Base-by-base conservation (phyloP, 2,329 filamentous ascomycete genomes). In the Ustulina deusta region DNA sequence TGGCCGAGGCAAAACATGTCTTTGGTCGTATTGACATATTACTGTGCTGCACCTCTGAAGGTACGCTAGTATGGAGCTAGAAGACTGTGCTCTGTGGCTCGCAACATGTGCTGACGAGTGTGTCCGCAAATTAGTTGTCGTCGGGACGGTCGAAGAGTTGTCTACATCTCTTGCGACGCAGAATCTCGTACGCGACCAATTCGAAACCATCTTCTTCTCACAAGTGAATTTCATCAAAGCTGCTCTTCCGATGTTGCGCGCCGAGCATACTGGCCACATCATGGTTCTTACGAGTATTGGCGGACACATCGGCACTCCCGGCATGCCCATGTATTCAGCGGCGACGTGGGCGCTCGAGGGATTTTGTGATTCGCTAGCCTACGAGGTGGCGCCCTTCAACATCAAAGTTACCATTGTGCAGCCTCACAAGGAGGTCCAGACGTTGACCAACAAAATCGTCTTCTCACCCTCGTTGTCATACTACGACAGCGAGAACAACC, bases 201-300 rank as follows among this genome's bases (percentile, higher is more conserved):
- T 98, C 78, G 95, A 98, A 79, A 90, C 90, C 70, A 93, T 97
- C 75, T 98, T 97, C 84, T 98, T 98, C 79, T 93, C 93, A 0
- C 94, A 97, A 65, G 91, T 98, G 79, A 98, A 98, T 81, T 93
- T 97, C 78, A 97, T 98, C 83, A 97, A 96, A 79, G 92, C 94
- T 15, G 86, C 90, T 1, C 84, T 99, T 25, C 94, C 95, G 0
- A 86, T 90, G 62, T 90, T 98, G 79, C 87, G 96, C 49, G 85
- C 86, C 68, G 91, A 94, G 76, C 90, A 91, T 73, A 94, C 91
- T 9, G 96, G 96, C 0, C 96, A 99, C 79, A 91, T 98, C 70
- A 91, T 98, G 70, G 88, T 97, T 63, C 86, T 98, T 57, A 96
- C 93, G 6, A 95, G 93, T 69, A 94, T 97, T 67, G 94, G 93